phyloP scores from a whole-genome alignment of 2,329 filamentous ascomycete species.

The Colletotrichum gigasporum region DNA sequence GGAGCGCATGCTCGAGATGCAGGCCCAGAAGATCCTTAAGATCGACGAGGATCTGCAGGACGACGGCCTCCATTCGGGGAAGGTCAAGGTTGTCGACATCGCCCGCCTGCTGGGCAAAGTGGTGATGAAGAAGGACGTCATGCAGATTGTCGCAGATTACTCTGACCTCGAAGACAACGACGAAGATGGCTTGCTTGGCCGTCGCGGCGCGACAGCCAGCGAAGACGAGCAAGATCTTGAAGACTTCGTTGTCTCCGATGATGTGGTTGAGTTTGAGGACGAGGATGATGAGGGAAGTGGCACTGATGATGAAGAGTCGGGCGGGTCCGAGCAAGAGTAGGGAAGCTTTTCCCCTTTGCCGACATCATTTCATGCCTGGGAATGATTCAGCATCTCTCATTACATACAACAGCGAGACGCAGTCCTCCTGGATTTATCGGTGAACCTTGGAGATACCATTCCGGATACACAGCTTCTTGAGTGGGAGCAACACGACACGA shows the following conservation, averaged over 20 bases:
- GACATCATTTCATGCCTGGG: too few species aligned
- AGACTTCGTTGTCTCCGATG: not conserved
- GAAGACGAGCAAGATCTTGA: not conserved
- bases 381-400: too few species aligned
- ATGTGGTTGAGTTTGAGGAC: not conserved
- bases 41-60: constrained; percentile 7
- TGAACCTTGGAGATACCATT: too few species aligned
- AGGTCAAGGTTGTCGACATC: not conserved
- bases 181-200: not conserved
- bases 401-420: too few species aligned
- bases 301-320: not conserved
- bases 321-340: not conserved
- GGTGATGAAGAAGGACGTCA: not conserved
- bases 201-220: not conserved
- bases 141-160: not conserved
- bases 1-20: constrained; percentile 61
- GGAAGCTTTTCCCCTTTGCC: not conserved
- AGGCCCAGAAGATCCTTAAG: constrained; percentile 56
- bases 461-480: too few species aligned
- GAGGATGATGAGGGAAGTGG: too few species aligned
- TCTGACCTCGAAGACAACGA: not conserved
- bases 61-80: not conserved
- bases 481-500: too few species aligned
- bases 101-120: not conserved
- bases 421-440: too few species aligned